phyloP scores from a whole-genome alignment of 2,329 filamentous ascomycete species.

The Pseudogymnoascus sp. region DNA sequence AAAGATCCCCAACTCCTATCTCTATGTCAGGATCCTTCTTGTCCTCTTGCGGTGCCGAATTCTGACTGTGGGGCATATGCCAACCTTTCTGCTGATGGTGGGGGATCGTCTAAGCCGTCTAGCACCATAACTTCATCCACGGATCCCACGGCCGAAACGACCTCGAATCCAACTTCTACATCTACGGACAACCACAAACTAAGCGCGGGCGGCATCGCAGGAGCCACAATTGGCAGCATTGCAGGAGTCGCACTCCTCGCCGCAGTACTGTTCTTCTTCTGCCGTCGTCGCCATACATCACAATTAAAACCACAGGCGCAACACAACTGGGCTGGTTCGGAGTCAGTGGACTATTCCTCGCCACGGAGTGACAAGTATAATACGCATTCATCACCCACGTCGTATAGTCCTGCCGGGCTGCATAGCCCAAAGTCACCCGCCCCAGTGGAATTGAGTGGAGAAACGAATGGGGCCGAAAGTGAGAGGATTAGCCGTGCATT shows the following conservation, averaged over 20 bases:
- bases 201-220: not conserved
- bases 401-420: not conserved
- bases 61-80: constrained; percentile 26
- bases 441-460: not conserved
- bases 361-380: not conserved
- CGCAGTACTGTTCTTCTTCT: not conserved
- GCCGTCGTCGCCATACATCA: not conserved
- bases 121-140: not conserved
- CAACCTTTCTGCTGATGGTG: constrained; percentile 21
- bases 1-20: constrained; percentile 19
- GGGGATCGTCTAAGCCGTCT: not conserved
- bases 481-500: not conserved
- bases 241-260: not conserved
- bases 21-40: constrained; percentile 26
- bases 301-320: not conserved
- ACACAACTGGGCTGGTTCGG: not conserved
- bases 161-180: not conserved
- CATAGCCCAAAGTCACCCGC: not conserved
- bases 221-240: not conserved
- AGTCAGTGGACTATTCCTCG: not conserved
- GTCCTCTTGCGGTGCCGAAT: constrained; percentile 24
- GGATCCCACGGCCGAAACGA: not conserved
- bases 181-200: not conserved
- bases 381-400: not conserved
- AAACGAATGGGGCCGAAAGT: not conserved